Base-by-base conservation (phyloP, 2,329 filamentous ascomycete species). In the Dactylella cylindrospora region DNA sequence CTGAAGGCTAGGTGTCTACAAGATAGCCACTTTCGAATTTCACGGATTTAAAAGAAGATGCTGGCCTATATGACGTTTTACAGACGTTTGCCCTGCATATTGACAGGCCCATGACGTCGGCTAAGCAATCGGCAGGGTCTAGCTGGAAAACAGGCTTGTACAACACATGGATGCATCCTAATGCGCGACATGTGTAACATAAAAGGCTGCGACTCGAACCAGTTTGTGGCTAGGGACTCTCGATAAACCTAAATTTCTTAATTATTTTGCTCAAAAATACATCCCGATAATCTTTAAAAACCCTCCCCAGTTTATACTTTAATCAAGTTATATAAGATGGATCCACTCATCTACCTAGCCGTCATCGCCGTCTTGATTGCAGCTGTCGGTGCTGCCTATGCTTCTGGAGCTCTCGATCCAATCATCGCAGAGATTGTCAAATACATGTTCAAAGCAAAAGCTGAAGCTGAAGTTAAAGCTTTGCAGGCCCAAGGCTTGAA, bases 371-470 rank as follows among this genome's bases (percentile, higher is more conserved):
- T 73, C 33, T 51, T 73, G 29, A 68, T 68, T 9, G 69, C 69
- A 6, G 69, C 68, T 9, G 68, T 72, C 46, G 70, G 64, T 15
- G 66, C 69, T 15, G 73, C 73, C 10, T 75, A 75, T 66, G 64
- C 70, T n/a, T 66, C 72, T 47, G 74, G 74, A 40, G 69, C 70
- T 41, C 65, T 74, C 38, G 72, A 76, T 55, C 72, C 73, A 1
- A 53, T 73, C 19, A 73, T 76, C 45, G 72, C 74, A 54, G 67
- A 72, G 57, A 47, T 75, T 36, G 72, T 70, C 66, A 66, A 50
- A 65, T 70, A 71, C 47, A 60, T 74, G 44, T 73, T 75, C 68
- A 74, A 75, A 67, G 72, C 73, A 25, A 72, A 76, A 67, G 74
- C 72, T 0, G 70, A 73, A 66, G 73, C 73, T 5, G 73, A 76